These are phyloP conservation scores for Eucommia ulmoides DNA, from an alignment of 257 asterid genomes.

Conservation along the genomic window DNA sequence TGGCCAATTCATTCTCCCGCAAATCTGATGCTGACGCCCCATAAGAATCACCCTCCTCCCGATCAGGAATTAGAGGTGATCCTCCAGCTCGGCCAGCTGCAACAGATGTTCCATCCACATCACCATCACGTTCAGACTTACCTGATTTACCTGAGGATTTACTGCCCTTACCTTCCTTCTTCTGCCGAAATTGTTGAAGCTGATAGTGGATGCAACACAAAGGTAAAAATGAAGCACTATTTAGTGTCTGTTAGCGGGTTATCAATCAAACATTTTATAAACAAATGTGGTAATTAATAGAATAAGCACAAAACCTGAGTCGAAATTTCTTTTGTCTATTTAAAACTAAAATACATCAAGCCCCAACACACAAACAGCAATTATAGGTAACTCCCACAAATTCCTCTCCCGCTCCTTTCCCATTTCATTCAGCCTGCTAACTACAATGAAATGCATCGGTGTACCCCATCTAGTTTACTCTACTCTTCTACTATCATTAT, in stretches of 20 bases:
- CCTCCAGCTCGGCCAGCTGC: slow-evolving; percentile 17
- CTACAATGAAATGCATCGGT: too few species aligned
- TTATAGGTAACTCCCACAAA: background rate
- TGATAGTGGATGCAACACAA: slow-evolving; percentile 18
- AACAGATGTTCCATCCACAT: slow-evolving; percentile 11
- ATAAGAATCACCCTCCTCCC: slow-evolving; percentile 26
- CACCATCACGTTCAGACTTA: slow-evolving; percentile 44
- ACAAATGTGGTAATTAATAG: background rate
- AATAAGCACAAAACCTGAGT: background rate
- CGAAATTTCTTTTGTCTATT: background rate
- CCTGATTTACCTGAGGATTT: slow-evolving; percentile 43
- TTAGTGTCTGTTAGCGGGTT: background rate
- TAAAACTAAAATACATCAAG: background rate
- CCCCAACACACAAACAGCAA: background rate
- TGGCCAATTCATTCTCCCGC: slow-evolving; percentile 1
- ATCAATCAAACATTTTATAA: background rate
- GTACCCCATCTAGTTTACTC: too few species aligned
- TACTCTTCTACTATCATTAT: too few species aligned
- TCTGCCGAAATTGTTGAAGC: slow-evolving; percentile 95
- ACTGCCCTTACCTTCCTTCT: slow-evolving; percentile 73
- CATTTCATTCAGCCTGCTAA: too few species aligned
- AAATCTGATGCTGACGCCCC: slow-evolving; percentile 29
- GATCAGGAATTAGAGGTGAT: slow-evolving; percentile 27
- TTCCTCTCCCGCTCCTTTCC: too few species aligned
- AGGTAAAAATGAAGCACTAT: background rate